phyloP scores from a whole-genome alignment of 139 green algal genomes.

The Chlorella sp. region DNA sequence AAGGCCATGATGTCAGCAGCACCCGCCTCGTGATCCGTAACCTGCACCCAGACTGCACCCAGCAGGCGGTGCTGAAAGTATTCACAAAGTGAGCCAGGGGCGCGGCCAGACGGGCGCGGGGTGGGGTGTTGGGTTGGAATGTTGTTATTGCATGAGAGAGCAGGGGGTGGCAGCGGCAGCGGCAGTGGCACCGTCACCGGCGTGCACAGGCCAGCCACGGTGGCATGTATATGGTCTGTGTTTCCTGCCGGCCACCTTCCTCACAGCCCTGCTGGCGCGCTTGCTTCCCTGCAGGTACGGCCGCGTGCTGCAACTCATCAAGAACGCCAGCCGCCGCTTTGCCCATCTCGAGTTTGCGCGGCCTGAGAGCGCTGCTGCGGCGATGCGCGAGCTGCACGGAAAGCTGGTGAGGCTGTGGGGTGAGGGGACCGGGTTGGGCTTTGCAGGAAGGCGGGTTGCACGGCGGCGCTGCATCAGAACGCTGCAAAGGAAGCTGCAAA shows the following conservation, averaged over 20 bases:
- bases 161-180: too few species aligned
- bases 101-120: not conserved
- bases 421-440: not conserved
- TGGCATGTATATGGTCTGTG: too few species aligned
- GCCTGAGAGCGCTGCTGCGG: not conserved
- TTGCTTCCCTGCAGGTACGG: not conserved
- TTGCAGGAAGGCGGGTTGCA: not conserved
- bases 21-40: not conserved
- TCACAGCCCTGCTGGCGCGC: not conserved
- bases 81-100: not conserved
- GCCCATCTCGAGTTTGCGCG: not conserved
- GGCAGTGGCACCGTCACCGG: too few species aligned
- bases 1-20: not conserved
- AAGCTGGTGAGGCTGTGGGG: not conserved
- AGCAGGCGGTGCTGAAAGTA: not conserved
- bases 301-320: not conserved
- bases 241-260: too few species aligned
- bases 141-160: too few species aligned
- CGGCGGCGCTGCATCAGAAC: too few species aligned
- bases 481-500: too few species aligned
- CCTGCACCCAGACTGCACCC: not conserved
- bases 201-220: too few species aligned
- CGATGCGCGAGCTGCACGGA: slow-evolving; percentile 22
- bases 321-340: not conserved
- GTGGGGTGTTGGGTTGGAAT: too few species aligned